These are phyloP conservation scores for Cladosporium sp. DNA, from an alignment of 2,329 filamentous ascomycete species.

Conservation along the genomic window DNA sequence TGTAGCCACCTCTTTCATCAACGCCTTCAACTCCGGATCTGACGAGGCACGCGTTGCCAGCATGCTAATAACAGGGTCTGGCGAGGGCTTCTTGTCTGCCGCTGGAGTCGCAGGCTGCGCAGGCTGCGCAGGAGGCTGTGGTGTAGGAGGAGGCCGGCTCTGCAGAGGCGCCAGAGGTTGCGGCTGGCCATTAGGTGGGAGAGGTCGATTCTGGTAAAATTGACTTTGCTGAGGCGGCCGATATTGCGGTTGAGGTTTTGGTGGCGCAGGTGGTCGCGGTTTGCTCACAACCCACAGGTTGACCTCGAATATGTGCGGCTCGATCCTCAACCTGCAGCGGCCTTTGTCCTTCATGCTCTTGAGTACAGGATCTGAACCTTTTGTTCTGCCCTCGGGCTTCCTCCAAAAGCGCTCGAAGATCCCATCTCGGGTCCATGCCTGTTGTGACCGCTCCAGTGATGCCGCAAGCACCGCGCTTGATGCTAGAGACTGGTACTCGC, in stretches of 20 bases:
- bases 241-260: conserved; percentile 15
- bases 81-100: conserved; percentile 25
- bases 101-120: conserved; percentile 8
- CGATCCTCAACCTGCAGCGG: conserved; percentile 66
- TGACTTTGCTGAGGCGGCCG: conserved; percentile 15
- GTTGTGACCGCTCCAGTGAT: conserved; percentile 65
- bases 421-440: conserved; percentile 61
- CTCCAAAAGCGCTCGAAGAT: conserved; percentile 74
- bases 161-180: conserved; percentile 9
- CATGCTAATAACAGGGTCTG: conserved; percentile 75
- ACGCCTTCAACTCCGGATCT: conserved; percentile 64
- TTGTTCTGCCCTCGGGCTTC: conserved; percentile 61
- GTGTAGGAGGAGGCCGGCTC: conserved; percentile 7
- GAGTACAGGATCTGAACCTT: conserved; percentile 25
- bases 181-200: conserved; percentile 14
- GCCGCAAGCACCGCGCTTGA: conserved; percentile 72
- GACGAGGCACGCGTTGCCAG: conserved; percentile 69
- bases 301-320: conserved; percentile 74
- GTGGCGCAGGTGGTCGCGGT: conserved; percentile 43
- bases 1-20: conserved; percentile 78
- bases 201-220: conserved; percentile 17
- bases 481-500: conserved; percentile 66
- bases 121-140: conserved; percentile 3
- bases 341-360: conserved; percentile 52
- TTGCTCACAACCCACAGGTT: conserved; percentile 68